Evolutionary conservation across 1,139 yeast genomes (phyloP), one percentile per base, ranked within the genome.

Genomic region (Saccharomyces hybrid): DNA sequence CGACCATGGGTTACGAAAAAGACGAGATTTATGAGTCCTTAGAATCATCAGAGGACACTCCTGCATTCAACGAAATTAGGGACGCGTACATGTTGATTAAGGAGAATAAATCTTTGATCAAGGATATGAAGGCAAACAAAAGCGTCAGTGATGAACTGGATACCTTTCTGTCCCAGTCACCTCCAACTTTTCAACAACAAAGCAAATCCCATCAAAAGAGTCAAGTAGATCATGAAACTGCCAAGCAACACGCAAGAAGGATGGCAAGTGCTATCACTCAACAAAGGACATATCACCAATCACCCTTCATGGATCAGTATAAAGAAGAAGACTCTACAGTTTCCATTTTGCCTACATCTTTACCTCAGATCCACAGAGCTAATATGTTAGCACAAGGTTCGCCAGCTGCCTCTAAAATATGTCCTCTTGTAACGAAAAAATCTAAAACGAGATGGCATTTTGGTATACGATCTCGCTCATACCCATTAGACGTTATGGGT

Each of bases 391-490:
- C 86, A 55, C 79, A 68, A 48, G 75, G 75, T 9, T 73, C 78
- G 29, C 73, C 75, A 31, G 73, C 74, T 4, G 76, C 78, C 5
- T 72, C 82, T 53, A 82, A 84, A 61, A 81, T 88, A 50, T 82
- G 82, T 54, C 96, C 96, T 1, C 81, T 86, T 25, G 79, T 88
- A 9, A 79, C 86, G 46, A 90, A 90, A 68, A 89, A 88, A 68
- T 87, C 93, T 61, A 93, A 89, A 71, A 89, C 96, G 8, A 83
- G 96, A 72, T 93, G 99, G 99, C 99, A 93, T 75, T 95, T 95
- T 68, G 99, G 99, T 57, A 93, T 93, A 57, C 79, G 99, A 66
- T 89, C 97, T 8, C 80, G 98, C 64, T 89, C 97, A 1, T 93
- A 93, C 68, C 99, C 99, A 41, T 76, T 93, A 61, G 99, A 93